Conservation (phyloP, 176 grass and related monocot species). For the Hyparrhenia diplandra region DNA sequence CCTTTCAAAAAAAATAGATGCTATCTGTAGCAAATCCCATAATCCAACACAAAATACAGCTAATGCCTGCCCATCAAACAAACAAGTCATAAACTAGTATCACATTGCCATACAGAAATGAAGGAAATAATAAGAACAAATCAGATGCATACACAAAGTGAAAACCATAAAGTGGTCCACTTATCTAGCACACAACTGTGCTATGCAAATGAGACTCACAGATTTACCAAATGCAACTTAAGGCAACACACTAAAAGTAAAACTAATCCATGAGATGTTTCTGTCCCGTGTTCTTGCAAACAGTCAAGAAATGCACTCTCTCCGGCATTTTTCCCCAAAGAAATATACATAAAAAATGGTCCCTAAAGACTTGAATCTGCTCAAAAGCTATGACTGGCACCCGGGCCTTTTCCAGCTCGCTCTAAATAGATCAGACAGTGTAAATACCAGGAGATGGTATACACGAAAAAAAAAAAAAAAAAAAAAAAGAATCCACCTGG, state of each 20-base stretch:
- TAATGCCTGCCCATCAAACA: neutral
- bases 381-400: too few relatives aligned
- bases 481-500: conserved; percentile 63
- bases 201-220: too few relatives aligned
- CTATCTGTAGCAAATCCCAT: too few relatives aligned
- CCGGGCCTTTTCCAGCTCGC: too few relatives aligned
- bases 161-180: neutral
- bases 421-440: too few relatives aligned
- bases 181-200: neutral
- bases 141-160: neutral
- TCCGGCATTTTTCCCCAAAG: neutral
- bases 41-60: neutral
- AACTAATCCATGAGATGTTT: neutral
- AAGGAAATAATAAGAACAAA: neutral
- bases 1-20: too few relatives aligned
- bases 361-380: too few relatives aligned
- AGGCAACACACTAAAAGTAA: neutral
- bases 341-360: too few relatives aligned
- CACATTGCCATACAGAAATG: neutral
- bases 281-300: neutral
- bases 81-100: neutral
- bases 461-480: neutral
- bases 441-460: too few relatives aligned
- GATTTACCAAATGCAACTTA: neutral
- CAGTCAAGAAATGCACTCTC: neutral